Evolutionary conservation across 176 grass and related monocot species (phyloP).

Genomic region (Oryza officinalis): DNA sequence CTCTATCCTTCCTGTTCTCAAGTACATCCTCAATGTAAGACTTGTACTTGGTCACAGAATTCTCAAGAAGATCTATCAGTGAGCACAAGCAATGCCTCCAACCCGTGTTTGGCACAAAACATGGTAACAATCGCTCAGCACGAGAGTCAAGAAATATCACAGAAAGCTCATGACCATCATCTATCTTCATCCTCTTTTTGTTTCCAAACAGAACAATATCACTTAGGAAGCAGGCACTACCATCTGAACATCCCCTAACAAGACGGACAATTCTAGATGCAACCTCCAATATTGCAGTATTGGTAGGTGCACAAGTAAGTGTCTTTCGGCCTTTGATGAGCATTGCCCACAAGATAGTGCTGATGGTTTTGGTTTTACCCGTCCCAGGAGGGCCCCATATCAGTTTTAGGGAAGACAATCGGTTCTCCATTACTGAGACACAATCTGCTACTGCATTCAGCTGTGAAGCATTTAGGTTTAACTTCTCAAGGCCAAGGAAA

Average conservation of each 20-base stretch:
- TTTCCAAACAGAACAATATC: constrained; percentile 54
- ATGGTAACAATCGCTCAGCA: constrained; percentile 2
- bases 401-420: constrained; percentile 35
- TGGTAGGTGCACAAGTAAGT: constrained; percentile 47
- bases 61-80: constrained; percentile 35
- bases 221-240: constrained; percentile 5
- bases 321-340: constrained; percentile 18
- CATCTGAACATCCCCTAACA: constrained; percentile 1
- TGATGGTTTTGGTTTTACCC: constrained; percentile 46
- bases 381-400: constrained; percentile 64
- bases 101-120: constrained; percentile 37
- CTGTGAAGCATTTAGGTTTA: constrained; percentile 49
- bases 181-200: constrained; percentile 29
- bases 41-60: constrained; percentile 23
- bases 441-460: constrained; percentile 31
- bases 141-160: constrained; percentile 47
- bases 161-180: constrained; percentile 13
- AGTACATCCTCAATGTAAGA: not conserved
- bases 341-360: constrained; percentile 42
- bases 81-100: constrained; percentile 53
- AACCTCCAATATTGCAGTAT: constrained; percentile 40
- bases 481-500: not conserved
- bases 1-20: not conserved
- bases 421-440: constrained; percentile 22
- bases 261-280: constrained; percentile 29